Evolutionary conservation across 176 grass and related monocot species (phyloP), one percentile per base, ranked within the genome.

Genomic region (Juncus effusus): DNA sequence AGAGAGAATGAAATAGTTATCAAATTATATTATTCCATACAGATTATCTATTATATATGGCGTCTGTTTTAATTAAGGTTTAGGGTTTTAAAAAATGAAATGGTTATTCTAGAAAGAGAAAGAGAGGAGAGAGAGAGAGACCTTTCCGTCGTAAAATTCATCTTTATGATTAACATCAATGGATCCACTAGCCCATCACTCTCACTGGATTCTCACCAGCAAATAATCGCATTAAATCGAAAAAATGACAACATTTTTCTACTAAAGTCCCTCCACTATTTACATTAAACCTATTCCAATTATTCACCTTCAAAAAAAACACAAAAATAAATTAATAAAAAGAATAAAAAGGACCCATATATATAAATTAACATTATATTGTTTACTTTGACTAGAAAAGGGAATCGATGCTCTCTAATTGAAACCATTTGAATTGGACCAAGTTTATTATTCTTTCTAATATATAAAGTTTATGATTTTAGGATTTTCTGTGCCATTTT

Each of bases 161-260:
- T 96, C 82, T 61, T 83, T 96, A 62, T 96, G 92, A 55, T 91
- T 91, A 77, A 96, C 84, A 87, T 91, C 84, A 67, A 96, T 91
- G 78, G 81, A 76, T 79, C 91, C 91, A 83, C 86, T 90, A 61
- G 91, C 91, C n/a, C 91, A 90, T 96, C 42, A 96, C 84, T 67
- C 79, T 81, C 70, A 91, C 82, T 73, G 92, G 87, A 80, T 91
- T 85, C n/a, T 84, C 92, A 81, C 74, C 76, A 63, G 84, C 81
- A 78, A 96, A 88, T 61, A 96, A 53, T 78, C 77, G 83, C 84
- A 96, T 91, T 53, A 96, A 83, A 74, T 96, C 92, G 70, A 91
- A 96, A 78, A 96, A 96, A 35, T 96, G 87, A 5, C 92, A 91
- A 42, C 92, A 96, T 69, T 96, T 96, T 81, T 96, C 92, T 47